A percentile compares a stretch with the other conserved stretches of the same genome.
Evolutionary conservation across 192 early-diverging fungal species (phyloP).

Genomic region (Coemansia sp.): DNA sequence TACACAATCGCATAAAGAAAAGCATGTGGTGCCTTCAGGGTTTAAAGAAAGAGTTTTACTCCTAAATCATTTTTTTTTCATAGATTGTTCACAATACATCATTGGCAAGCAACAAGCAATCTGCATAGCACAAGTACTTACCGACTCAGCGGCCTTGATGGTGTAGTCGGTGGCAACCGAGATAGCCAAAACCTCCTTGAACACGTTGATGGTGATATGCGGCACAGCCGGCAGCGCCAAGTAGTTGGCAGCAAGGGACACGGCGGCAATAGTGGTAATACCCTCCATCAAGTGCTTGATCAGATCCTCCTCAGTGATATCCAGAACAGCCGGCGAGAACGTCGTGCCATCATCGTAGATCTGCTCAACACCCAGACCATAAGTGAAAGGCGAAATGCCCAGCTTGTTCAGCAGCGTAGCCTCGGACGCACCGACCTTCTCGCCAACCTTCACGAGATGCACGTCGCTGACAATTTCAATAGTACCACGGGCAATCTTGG

Average conservation of each 20-base stretch:
- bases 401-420: constrained; percentile 99
- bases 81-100: constrained; percentile 56
- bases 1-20: not conserved
- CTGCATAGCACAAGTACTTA: constrained; percentile 38
- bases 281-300: constrained; percentile 66
- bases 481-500: constrained; percentile 99
- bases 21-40: constrained; percentile 56
- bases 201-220: constrained; percentile 95
- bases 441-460: constrained; percentile 83
- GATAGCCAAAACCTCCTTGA: constrained; percentile 94
- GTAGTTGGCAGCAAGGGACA: constrained; percentile 82
- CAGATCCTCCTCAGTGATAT: constrained; percentile 80
- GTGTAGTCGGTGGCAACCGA: constrained; percentile 89
- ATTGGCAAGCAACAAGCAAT: constrained; percentile 19
- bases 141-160: constrained; percentile 80
- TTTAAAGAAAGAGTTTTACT: constrained; percentile 72
- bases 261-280: constrained; percentile 70
- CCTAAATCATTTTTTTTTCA: constrained; percentile 36
- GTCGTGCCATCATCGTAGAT: constrained; percentile 90
- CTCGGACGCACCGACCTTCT: constrained; percentile 97
- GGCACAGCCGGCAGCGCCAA: constrained; percentile 86
- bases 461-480: constrained; percentile 99
- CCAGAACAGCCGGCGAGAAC: constrained; percentile 86
- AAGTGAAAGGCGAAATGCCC: constrained; percentile 99
- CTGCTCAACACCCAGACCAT: constrained; percentile 92